Evolutionary conservation across 768 basidiomycete species (phyloP), one percentile per base, ranked within the genome.

Genomic region (Amanita rimosa): DNA sequence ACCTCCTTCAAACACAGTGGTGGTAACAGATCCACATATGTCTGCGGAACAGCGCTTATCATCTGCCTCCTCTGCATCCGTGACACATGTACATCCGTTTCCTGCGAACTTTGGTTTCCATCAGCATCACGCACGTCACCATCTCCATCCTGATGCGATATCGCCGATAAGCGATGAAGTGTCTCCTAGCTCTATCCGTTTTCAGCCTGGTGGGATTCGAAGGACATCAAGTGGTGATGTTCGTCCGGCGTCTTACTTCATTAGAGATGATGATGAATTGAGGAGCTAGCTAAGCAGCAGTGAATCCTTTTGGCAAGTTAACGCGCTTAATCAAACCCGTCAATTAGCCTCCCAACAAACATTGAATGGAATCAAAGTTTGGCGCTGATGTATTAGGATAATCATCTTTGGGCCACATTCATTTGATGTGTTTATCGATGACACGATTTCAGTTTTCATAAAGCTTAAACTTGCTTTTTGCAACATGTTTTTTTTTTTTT

Each of bases 21-120:
- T 19, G 1, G n/a, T n/a, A n/a, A n/a, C 10, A 22, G 21, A 24
- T 22, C 2, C 19, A 34, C 10, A 33, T 35, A 33, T 6, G 9
- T 11, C 44, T 16, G 14, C 21, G 13, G 19, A 46, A 19, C 34
- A 14, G 16, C 45, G 45, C 14, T 35, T 13, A 37, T 53, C 56
- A 14, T 54, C 26, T 21, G 57, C 60, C 2, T 52, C 60, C 2
- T 52, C 49, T 22, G 53, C 56, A 21, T 61, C 63, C 54, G 72
- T 71, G 5, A 73, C 73, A 49, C 69, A 73, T 22, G 58, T 75
- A 29, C 65, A 71, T 6, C 66, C 77, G 6, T 68, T 74, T 3
- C 55, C 71, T 8, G 72, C 74, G 10, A n/a, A 0, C 58, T 68
- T 4, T 59, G 72, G 48, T 64, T 65, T 52, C 52, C 56, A 46